A percentile compares a stretch with the other conserved stretches of the same genome.
Evolutionary conservation across 495 filamentous ascomycete species (phyloP).

Genomic region (Xylaria curta): DNA sequence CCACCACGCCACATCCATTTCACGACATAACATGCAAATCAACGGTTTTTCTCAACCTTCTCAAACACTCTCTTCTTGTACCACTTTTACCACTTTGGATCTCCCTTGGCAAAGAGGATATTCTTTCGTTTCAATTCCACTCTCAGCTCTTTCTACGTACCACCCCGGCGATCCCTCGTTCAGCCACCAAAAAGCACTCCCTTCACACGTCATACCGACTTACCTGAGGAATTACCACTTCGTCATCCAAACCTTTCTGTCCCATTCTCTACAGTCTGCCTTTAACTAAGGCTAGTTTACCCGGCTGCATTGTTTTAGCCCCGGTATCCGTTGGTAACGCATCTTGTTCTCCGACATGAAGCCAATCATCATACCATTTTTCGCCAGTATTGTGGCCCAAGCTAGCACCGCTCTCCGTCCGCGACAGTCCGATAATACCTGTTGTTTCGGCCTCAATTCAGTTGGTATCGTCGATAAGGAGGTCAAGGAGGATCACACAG

Average conservation of each 20-base stretch:
- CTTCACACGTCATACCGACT: conserved; percentile 20
- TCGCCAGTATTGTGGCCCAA: conserved; percentile 23
- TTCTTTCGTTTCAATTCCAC: conserved; percentile 7
- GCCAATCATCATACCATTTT: conserved; percentile 29
- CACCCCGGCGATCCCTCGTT: conserved; percentile 2
- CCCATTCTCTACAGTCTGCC: not conserved
- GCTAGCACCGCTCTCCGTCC: conserved; percentile 26
- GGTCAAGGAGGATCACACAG: conserved; percentile 36
- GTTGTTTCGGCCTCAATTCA: conserved; percentile 40
- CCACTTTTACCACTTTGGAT: conserved; percentile 13
- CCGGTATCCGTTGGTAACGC: not conserved
- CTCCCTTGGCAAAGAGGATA: conserved; percentile 14
- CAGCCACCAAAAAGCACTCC: conserved; percentile 2
- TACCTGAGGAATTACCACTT: conserved; percentile 15
- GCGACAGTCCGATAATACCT: conserved; percentile 27
- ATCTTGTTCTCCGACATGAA: conserved; percentile 26
- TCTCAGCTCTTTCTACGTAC: not conserved
- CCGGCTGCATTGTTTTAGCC: not conserved
- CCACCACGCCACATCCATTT: not conserved
- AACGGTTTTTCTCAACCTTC: not conserved
- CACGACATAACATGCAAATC: not conserved
- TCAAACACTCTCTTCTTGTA: not conserved
- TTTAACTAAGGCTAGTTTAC: not conserved
- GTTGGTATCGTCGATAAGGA: conserved; percentile 34
- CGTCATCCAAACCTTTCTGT: conserved; percentile 6